phyloP scores from a whole-genome alignment of 1,284 basidiomycete genomes.

The Schizophyllum commune region DNA sequence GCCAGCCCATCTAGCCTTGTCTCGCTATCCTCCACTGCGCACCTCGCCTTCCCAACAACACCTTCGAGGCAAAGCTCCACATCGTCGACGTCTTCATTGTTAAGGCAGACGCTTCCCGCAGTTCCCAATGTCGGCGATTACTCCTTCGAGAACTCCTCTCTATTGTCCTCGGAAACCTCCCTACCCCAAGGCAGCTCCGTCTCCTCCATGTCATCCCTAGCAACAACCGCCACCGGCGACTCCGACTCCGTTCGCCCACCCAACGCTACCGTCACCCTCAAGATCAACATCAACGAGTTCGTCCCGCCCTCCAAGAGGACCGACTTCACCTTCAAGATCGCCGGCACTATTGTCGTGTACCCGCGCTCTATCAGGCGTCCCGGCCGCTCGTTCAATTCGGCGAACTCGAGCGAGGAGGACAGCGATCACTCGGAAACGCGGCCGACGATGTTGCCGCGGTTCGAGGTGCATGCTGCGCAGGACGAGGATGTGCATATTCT shows the following conservation, averaged over 20 bases:
- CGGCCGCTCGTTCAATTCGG: not conserved
- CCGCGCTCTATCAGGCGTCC: slow-evolving; percentile 24
- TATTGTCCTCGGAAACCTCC: slow-evolving; percentile 39
- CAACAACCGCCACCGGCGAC: slow-evolving; percentile 13
- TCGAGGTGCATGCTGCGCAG: slow-evolving; percentile 59
- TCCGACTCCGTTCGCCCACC: slow-evolving; percentile 18
- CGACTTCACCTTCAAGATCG: slow-evolving; percentile 54
- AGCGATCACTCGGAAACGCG: slow-evolving; percentile 7
- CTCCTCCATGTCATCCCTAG: slow-evolving; percentile 29
- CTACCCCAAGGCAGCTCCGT: slow-evolving; percentile 45
- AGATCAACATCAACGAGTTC: slow-evolving; percentile 72
- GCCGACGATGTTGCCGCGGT: slow-evolving; percentile 47
- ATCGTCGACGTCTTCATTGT: slow-evolving; percentile 49
- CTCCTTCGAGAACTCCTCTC: slow-evolving; percentile 55
- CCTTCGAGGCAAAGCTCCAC: slow-evolving; percentile 31
- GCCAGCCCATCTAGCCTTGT: slow-evolving; percentile 2
- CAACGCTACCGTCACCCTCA: slow-evolving; percentile 51
- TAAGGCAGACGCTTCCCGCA: slow-evolving; percentile 61
- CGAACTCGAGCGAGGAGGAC: not conserved
- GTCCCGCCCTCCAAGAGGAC: slow-evolving; percentile 51
- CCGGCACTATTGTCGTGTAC: slow-evolving; percentile 54
- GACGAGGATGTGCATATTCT: slow-evolving; percentile 46
- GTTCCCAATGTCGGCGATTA: slow-evolving; percentile 52
- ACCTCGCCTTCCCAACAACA: slow-evolving; percentile 19
- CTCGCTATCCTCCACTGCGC: slow-evolving; percentile 15